Evolutionary conservation across 2,329 filamentous ascomycete genomes (phyloP), one percentile per base, ranked within the genome.

Genomic region (Fusarium robinianum): DNA sequence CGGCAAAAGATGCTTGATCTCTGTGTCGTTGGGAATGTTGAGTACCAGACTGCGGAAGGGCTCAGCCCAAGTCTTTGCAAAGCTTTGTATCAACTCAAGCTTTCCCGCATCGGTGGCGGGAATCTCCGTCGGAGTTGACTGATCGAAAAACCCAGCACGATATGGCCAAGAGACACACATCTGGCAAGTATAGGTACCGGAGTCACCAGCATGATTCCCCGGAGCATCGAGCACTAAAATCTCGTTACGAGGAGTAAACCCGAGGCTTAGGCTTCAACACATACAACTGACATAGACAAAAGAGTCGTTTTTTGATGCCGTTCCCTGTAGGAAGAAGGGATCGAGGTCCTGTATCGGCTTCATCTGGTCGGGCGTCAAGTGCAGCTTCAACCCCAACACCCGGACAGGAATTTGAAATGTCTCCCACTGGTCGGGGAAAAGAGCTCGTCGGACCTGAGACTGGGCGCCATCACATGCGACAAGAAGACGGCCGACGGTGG

Each of bases 291-390:
- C 74, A 55, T 76, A 83, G 12, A 79, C 58, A 55, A 76, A 82
- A 0, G 71, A 69, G 27, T 77, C 69, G 4, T 77, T 75, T 17
- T 68, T 62, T 0, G 79, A 77, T 24, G 80, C 71, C 1, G 72
- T 71, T 0, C 78, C 78, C 36, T 81, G 78, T 14, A 81, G 69
- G 35, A 81, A 78, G 27, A 74, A 78, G 0, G 78, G 73, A 39
- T 83, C 79, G 1, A 80, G 68, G 2, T 64, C 64, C 5, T 67
- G 65, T 3, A 79, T 65, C 0, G 70, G 68, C 1, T 63, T 59
- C 12, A 76, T 67, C 25, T 77, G 62, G 11, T 70, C 64, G 0
- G 67, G 60, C 0, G 70, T 65, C 22, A 76, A 69, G 0, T 68
- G 53, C 6, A 74, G 55, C 27, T 70, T 75, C 8, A 72, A 66